Percentiles rank a stretch among this genome's conserved stretches.
These are phyloP conservation scores for Camellia sinensis DNA, from an alignment of 148 eudicot genomes.

Conservation along the genomic window DNA sequence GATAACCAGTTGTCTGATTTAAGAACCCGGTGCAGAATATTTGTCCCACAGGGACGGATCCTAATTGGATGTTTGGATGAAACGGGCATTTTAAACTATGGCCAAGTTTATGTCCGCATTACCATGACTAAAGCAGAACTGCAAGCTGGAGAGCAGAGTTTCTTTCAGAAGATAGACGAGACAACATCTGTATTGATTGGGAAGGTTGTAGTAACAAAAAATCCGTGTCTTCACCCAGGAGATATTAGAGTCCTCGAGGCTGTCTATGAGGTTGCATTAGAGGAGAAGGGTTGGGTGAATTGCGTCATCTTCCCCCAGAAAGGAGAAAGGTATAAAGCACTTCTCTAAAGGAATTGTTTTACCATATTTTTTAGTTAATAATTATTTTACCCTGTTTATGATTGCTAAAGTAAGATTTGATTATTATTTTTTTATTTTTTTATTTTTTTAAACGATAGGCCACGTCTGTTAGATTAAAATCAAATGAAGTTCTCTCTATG, in stretches of 20 bases:
- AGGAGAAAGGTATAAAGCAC: conserved; percentile 66
- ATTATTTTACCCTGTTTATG: neutral
- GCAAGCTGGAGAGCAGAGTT: conserved; percentile 36
- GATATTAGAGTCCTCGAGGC: conserved; percentile 96
- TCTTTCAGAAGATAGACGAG: conserved; percentile 64
- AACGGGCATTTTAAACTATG: conserved; percentile 71
- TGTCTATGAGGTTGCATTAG: conserved; percentile 62
- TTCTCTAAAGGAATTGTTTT: neutral
- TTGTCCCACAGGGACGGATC: conserved; percentile 80
- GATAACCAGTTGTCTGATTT: conserved; percentile 69
- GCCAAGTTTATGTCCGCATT: conserved; percentile 77
- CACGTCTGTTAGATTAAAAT: neutral
- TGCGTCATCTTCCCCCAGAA: conserved; percentile 91
- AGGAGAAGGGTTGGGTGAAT: conserved; percentile 60
- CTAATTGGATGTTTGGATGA: conserved; percentile 91
- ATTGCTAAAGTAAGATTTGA: neutral
- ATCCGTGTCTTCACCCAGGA: conserved; percentile 99
- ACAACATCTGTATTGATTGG: conserved; percentile 60
- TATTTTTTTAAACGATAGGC: neutral
- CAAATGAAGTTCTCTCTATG: neutral
- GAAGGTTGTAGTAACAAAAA: conserved; percentile 86
- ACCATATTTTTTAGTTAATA: neutral
- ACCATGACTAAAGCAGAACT: conserved; percentile 64
- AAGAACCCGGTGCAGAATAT: conserved; percentile 73
- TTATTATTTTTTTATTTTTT: too few species aligned